Base-by-base conservation (phyloP, 2,329 filamentous ascomycete species). In the Venturia nashicola region DNA sequence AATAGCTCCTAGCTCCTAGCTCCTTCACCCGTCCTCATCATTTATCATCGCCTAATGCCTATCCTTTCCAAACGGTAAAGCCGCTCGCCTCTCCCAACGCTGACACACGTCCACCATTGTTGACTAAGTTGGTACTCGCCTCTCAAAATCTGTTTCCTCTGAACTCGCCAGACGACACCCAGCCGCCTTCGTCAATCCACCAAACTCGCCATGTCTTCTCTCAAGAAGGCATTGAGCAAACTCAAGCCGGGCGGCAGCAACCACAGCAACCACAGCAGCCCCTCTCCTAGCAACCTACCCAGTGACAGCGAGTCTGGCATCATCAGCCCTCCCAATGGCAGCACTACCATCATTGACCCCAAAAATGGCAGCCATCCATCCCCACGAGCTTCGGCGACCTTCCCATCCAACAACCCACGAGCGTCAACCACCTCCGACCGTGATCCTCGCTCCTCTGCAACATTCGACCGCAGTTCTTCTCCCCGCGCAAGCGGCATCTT, bases 171-270 rank as follows among this genome's bases (percentile, higher is more conserved):
- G 51, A 34, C 51, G 14, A 14, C 27, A 32, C 16, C 18, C 14
- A 36, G 27, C 5, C 14, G 5, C 51, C n/a, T 18, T n/a, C 32
- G 27, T 34, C 51, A n/a, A n/a, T n/a, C 6, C 32, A 36, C 27
- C 27, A 1, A 18, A n/a, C 34, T 59, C 60, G 67, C 55, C 66
- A 73, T 72, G 71, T 69, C 70, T 11, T 76, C 77, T 62, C 75
- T 80, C 67, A 79, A 79, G 68, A 79, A 78, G 69, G 77, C 76
- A 36, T 71, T 76, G 61, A 72, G 70, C 61, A 77, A 76, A 71
- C 71, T 80, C 66, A 76, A 76, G 71, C 71, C 75, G 40, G 71
- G 68, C 48, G 55, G 66, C 32, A 40, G 39, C 48, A 61, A 70
- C 65, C 62, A 67, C 32, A 40, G 39, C 48, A 61, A 70, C 65